These are phyloP conservation scores for Microbotryum lychnidis-dioicae DNA, from an alignment of 1,284 basidiomycete genomes.

Conservation along the genomic window DNA sequence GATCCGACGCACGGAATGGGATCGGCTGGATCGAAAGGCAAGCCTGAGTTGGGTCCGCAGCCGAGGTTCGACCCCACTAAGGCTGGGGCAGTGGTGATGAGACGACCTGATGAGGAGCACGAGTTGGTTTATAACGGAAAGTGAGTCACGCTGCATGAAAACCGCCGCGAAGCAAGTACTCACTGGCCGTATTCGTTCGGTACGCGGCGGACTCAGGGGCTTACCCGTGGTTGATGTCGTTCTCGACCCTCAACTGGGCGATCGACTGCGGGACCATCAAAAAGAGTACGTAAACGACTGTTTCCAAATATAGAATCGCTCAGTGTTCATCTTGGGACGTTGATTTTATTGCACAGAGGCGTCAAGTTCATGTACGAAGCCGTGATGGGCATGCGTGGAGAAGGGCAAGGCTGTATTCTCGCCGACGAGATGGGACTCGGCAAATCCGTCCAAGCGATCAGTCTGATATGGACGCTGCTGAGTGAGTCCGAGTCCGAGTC, in stretches of 20 bases:
- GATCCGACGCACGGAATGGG: too few species aligned
- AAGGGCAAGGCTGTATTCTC: conserved; percentile 79
- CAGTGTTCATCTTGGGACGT: too few species aligned
- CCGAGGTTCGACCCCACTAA: conserved; percentile 54
- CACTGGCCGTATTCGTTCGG: too few species aligned
- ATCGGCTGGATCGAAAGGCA: too few species aligned
- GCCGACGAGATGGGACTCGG: conserved; percentile 98
- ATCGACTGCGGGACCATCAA: conserved; percentile 80
- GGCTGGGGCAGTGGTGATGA: conserved; percentile 78
- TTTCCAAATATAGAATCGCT: conserved; percentile 36
- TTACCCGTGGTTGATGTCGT: conserved; percentile 68
- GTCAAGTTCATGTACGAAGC: conserved; percentile 81
- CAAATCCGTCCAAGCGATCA: conserved; percentile 79
- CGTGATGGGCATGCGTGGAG: conserved; percentile 85
- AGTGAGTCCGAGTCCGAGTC: conserved; percentile 48
- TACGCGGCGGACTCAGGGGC: conserved; percentile 22
- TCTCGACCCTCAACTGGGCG: conserved; percentile 76
- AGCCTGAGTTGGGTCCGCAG: conserved; percentile 6
- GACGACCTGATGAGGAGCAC: conserved; percentile 61
- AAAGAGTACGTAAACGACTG: conserved; percentile 51
- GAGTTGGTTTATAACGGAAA: conserved; percentile 61
- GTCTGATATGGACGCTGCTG: conserved; percentile 77
- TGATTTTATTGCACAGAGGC: conserved; percentile 16
- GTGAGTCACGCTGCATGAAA: conserved; percentile 42
- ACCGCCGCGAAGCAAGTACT: too few species aligned